Evolutionary conservation across 2,329 filamentous ascomycete species (phyloP), one percentile per base, ranked within the genome.

Genomic region (Ophiostoma quercus): DNA sequence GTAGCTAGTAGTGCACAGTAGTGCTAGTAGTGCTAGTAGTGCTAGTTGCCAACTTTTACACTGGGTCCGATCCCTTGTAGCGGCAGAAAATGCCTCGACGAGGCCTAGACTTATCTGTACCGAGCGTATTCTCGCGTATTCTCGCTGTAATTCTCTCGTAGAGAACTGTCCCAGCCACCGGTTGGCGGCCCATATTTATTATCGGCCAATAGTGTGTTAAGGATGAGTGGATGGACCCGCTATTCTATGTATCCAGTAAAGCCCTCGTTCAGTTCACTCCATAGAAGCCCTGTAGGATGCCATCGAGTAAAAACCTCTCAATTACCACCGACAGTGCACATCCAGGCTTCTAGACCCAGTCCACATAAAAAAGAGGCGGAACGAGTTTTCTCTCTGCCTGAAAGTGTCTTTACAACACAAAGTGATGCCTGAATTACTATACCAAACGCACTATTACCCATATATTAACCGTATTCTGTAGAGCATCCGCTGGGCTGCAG

Each of bases 41-140:
- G 47, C 47, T 54, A 19, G 47, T n/a, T 54, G 47, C 51, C 51
- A 57, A 57, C 51, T 57, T 57, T 57, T 29, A 57, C 25, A 8
- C 51, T 25, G 51, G 22, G n/a, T 57, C 47, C 47, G n/a, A 22
- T 25, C 51, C 22, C 51, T n/a, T 25, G 12, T 34, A 34, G 34
- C 34, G 34, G 8, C 34, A 34, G 8, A 34, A 57, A 57, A 57
- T 57, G 22, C 51, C 51, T 57, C 51, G 25, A 57, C 51, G 3
- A 57, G 51, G 51, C 16, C 51, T 57, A 57, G 51, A 57, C 51
- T 57, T 25, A 25, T 4, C 51, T 12, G 51, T 22, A 57, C 16
- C 51, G 19, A 12, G 39, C 19, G 16, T 51, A 7, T 51, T 51
- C 25, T 29, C 25, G 25, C 25, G 25, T 29, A 29, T 29, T 29